Percentiles rank a stretch among this genome's conserved stretches.
These are phyloP conservation scores for Marasmius fiardii DNA, from an alignment of 1,284 basidiomycete genomes.

Conservation along the genomic window DNA sequence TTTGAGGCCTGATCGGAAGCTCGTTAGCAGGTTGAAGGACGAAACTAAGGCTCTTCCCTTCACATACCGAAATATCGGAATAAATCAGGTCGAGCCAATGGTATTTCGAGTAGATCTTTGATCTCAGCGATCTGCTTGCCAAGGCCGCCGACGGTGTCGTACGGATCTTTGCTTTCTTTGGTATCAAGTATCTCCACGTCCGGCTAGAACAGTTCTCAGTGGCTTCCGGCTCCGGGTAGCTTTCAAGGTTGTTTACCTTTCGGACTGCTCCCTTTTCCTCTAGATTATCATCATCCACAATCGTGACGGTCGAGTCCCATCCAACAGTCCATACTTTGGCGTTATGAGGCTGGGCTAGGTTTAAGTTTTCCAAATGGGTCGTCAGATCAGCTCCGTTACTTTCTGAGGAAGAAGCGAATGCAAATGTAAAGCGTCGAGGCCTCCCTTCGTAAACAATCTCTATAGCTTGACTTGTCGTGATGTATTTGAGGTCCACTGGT, in stretches of 20 bases:
- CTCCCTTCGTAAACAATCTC: slow-evolving; percentile 64
- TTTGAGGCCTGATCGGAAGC: slow-evolving; percentile 59
- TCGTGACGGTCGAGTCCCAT: slow-evolving; percentile 59
- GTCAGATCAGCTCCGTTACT: slow-evolving; percentile 31
- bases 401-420: slow-evolving; percentile 36
- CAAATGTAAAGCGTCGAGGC: slow-evolving; percentile 50
- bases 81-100: slow-evolving; percentile 85
- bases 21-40: slow-evolving; percentile 13
- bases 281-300: slow-evolving; percentile 33
- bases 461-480: slow-evolving; percentile 60
- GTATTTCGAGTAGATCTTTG: slow-evolving; percentile 92
- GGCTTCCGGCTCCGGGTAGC: background rate
- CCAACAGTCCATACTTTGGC: slow-evolving; percentile 48
- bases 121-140: slow-evolving; percentile 87
- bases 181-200: slow-evolving; percentile 43
- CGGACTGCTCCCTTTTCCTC: slow-evolving; percentile 10
- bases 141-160: slow-evolving; percentile 84
- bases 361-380: slow-evolving; percentile 37
- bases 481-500: slow-evolving; percentile 71
- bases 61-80: slow-evolving; percentile 82
- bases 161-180: slow-evolving; percentile 43
- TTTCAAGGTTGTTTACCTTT: background rate
- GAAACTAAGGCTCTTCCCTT: background rate
- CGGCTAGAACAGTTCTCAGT: slow-evolving; percentile 25
- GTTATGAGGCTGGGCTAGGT: slow-evolving; percentile 27